Percentiles rank a stretch among this genome's conserved stretches.
Evolutionary conservation across 2,329 filamentous ascomycete genomes (phyloP).

Genomic region (Aspergillus fumigatiaffinis): DNA sequence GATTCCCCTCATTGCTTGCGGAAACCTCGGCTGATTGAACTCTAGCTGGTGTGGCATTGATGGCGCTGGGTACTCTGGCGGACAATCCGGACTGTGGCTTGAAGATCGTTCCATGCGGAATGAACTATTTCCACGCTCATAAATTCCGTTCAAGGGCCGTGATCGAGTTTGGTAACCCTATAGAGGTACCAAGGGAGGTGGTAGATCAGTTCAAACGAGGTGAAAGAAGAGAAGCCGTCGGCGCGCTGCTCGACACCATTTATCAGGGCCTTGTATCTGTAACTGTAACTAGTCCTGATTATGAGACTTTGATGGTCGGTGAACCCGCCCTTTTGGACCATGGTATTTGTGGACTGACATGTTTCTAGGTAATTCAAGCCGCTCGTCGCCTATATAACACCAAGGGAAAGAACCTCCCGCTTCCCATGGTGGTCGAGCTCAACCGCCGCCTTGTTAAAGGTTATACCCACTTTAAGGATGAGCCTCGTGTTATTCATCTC

Average conservation of each 20-base stretch:
- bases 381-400: conserved; percentile 90
- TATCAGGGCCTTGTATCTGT: conserved; percentile 82
- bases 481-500: conserved; percentile 73
- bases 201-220: conserved; percentile 82
- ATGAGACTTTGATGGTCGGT: conserved; percentile 83
- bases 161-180: conserved; percentile 86
- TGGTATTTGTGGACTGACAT: conserved; percentile 26
- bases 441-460: conserved; percentile 87
- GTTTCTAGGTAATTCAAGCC: conserved; percentile 72
- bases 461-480: conserved; percentile 88
- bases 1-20: neutral
- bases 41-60: conserved; percentile 86
- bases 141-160: conserved; percentile 96
- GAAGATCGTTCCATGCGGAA: conserved; percentile 92
- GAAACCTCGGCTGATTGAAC: conserved; percentile 7
- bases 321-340: neutral
- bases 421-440: conserved; percentile 89
- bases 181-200: conserved; percentile 77
- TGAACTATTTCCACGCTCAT: conserved; percentile 99
- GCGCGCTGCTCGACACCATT: conserved; percentile 77
- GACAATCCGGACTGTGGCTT: conserved; percentile 81
- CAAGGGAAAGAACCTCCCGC: conserved; percentile 85
- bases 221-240: conserved; percentile 81
- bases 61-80: conserved; percentile 87
- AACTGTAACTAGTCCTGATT: conserved; percentile 88